Base-by-base conservation (phyloP, 1,284 basidiomycete species). In the Porogramme epimiltina region DNA sequence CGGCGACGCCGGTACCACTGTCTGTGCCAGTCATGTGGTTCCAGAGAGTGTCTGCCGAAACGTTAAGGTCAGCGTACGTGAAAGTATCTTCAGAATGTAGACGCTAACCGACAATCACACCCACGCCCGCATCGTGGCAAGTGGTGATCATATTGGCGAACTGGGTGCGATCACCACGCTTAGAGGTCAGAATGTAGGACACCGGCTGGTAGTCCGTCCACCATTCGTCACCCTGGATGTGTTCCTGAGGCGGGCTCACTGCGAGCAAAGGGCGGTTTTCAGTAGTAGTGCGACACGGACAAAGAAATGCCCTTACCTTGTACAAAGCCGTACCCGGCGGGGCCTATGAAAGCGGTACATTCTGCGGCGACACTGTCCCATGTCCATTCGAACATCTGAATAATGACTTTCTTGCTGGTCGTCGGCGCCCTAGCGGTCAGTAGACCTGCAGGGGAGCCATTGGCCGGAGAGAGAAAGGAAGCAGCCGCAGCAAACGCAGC, bases 201-300 rank as follows among this genome's bases (percentile, higher is more conserved):
- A 85, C 83, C 4, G 82, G 80, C 58, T 86, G 84, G 61, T 86
- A 86, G 62, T 85, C 82, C 1, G 83, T 85, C 83, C 83, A 86
- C 84, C 84, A 86, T 61, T 84, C 73, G 4, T 64, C 20, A 9
- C 82, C 82, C 24, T 66, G 62, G 43, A 81, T 66, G 55, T 78
- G 75, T 53, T 81, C 78, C 45, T 71, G 69, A 4, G 78, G 72
- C 3, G 77, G 77, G 63, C 74, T 78, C 49, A 78, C 80, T 81
- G 63, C 49, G 63, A 5, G 22, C 20, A 18, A 45, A 18, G n/a
- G 4, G n/a, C 28, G 31, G 13, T 24, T 31, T 25, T 19, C 20
- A 45, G n/a, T 13, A 18, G 16, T 31, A 13, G 8, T 1, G 13
- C 11, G 34, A 6, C 6, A 34, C 16, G 3, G 8, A 20, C 24